These are phyloP conservation scores for Leucogyrophana mollusca DNA, from an alignment of 768 basidiomycete genomes.

Conservation along the genomic window DNA sequence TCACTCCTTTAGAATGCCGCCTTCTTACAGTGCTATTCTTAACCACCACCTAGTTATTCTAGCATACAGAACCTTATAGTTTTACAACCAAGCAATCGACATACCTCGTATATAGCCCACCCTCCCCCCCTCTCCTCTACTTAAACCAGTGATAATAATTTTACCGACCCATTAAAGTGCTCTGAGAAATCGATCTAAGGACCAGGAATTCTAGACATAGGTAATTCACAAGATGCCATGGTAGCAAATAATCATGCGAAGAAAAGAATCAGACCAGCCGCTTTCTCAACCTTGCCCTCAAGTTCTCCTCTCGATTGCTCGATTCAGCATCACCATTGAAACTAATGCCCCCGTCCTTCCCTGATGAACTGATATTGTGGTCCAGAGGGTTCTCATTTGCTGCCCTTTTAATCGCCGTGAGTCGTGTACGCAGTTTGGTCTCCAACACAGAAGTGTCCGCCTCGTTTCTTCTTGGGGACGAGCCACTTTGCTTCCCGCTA, in stretches of 20 bases:
- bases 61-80: constrained; percentile 9
- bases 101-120: constrained; percentile 3
- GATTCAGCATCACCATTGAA: constrained; percentile 3
- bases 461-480: background rate
- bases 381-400: constrained; percentile 1
- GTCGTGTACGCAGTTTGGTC: constrained; percentile 43
- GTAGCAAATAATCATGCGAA: background rate
- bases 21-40: constrained; percentile 6
- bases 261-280: background rate
- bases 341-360: constrained; percentile 6
- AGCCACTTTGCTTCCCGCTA: constrained; percentile 19
- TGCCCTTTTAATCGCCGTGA: constrained; percentile 42
- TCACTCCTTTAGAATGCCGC: constrained; percentile 3
- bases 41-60: constrained; percentile 7
- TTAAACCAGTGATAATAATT: constrained; percentile 1
- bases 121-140: constrained; percentile 1
- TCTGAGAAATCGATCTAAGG: constrained; percentile 1
- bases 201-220: background rate
- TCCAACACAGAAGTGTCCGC: constrained; percentile 28
- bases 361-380: background rate
- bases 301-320: constrained; percentile 3
- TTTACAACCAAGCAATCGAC: constrained; percentile 2
- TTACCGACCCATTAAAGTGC: constrained; percentile 3
- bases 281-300: constrained; percentile 9
- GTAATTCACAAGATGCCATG: constrained; percentile 1